Evolutionary conservation across 305 asterid genomes (phyloP), one percentile per base, ranked within the genome.

Genomic region (Solanum hybrid): DNA sequence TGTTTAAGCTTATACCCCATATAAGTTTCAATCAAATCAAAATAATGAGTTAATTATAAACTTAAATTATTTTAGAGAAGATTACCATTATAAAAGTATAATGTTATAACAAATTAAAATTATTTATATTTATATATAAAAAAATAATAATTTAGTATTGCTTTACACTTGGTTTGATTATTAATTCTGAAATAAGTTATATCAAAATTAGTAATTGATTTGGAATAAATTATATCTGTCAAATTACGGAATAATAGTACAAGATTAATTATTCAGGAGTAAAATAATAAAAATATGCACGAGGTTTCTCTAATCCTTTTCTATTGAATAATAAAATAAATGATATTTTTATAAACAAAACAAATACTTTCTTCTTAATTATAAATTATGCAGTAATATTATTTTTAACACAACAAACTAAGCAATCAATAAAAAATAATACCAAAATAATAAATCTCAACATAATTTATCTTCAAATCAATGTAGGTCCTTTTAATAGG

Each of bases 1-100:
- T 84, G 87, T 35, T 51, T 84, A 51, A 51, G 42, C 31, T 84
- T 84, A 84, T 84, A 31, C 42, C 75, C 75, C 27, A 51, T 56
- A 56, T 56, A 56, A 20, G 6, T 1, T 84, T 84, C 87, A 31
- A 84, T 84, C 75, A 84, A 31, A 84, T 84, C 75, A 84, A 16
- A 40, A 82, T 27, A 82, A 82, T 82, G 26, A 82, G 38, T 42
- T 82, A 27, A 26, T 82, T 27, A 42, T 82, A 27, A 14, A 8
- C 87, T 27, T 7, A 27, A 82, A 16, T 46, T 82, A 82, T 46
- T 79, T 79, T 79, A 36, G 46, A 32, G 24, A 32, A 76, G 0
- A 17, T 0, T 32, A 16, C 0, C 3, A 76, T 66, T 24, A 7
- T 10, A 31, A 11, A 31, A 7, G 2, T 32, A 17, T 76, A 14